These are phyloP conservation scores for Coemansia nantahalensis DNA, from an alignment of 192 early-diverging fungal genomes.

Conservation along the genomic window DNA sequence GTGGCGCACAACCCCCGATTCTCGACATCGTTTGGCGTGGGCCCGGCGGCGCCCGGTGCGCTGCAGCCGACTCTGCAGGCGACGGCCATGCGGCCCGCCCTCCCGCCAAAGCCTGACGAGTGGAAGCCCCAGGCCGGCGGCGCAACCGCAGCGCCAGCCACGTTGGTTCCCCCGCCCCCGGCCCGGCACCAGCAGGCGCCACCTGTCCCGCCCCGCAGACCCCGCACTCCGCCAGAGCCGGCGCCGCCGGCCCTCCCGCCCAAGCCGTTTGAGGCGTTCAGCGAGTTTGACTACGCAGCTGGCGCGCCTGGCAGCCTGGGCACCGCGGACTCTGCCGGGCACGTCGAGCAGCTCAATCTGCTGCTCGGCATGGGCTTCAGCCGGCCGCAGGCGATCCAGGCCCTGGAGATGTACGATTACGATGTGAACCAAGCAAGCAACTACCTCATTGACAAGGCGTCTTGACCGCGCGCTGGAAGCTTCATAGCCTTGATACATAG, in stretches of 20 bases:
- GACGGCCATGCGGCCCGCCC: constrained; percentile 8
- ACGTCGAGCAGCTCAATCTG: constrained; percentile 54
- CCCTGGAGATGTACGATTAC: constrained; percentile 68
- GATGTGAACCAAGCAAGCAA: constrained; percentile 74
- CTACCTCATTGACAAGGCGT: constrained; percentile 63
- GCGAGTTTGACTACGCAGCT: constrained; percentile 44
- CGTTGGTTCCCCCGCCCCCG: no score
- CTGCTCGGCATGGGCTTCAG: constrained; percentile 75
- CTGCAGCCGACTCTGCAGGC: background rate
- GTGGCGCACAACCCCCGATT: constrained; percentile 5
- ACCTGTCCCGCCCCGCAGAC: constrained; percentile 13
- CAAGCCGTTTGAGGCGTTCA: constrained; percentile 47
- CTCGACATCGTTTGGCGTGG: constrained; percentile 24
- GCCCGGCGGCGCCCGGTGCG: background rate
- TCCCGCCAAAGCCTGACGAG: constrained; percentile 49
- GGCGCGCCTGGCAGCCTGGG: constrained; percentile 19
- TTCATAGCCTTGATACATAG: no score
- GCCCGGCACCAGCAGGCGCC: background rate
- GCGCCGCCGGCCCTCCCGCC: constrained; percentile 38
- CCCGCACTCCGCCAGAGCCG: constrained; percentile 12
- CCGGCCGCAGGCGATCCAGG: constrained; percentile 61
- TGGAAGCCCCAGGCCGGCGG: constrained; percentile 15
- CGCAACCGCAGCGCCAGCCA: background rate
- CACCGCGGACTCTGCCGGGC: constrained; percentile 11
- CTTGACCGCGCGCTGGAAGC: no score